Conservation (phyloP, 495 filamentous ascomycete genomes). For the Rusavskia elegans region DNA sequence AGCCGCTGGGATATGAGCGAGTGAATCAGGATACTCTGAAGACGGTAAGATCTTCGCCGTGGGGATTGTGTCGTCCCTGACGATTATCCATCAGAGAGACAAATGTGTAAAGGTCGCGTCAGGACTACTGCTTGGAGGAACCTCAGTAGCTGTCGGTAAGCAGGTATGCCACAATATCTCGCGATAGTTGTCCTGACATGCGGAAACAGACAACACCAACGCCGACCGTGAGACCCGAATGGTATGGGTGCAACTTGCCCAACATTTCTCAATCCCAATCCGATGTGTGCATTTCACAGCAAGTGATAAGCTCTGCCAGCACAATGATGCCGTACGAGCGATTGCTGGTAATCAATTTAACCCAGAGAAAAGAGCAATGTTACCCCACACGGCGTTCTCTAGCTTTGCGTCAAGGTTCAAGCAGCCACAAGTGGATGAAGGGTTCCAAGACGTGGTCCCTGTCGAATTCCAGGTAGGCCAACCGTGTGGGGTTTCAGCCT, state of each 20-base stretch:
- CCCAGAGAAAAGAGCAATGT: constrained; percentile 56
- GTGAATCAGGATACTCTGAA: constrained; percentile 89
- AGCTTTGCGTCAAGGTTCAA: constrained; percentile 53
- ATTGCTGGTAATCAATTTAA: constrained; percentile 44
- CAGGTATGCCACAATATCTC: constrained; percentile 6
- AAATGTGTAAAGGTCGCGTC: constrained; percentile 72
- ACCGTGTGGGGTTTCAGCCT: constrained; percentile 2
- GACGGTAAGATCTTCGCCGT: constrained; percentile 32
- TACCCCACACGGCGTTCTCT: constrained; percentile 69
- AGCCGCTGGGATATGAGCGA: constrained; percentile 67
- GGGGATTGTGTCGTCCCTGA: constrained; percentile 4
- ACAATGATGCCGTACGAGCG: constrained; percentile 77
- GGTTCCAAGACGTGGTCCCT: constrained; percentile 63
- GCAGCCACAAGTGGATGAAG: constrained; percentile 57
- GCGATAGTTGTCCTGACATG: background rate
- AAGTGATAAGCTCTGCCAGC: constrained; percentile 54
- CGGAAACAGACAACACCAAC: constrained; percentile 73
- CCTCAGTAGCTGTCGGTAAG: constrained; percentile 62
- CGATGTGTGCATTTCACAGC: constrained; percentile 79
- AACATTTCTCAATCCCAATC: constrained; percentile 53
- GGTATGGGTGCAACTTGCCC: constrained; percentile 61
- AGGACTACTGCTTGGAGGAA: constrained; percentile 43
- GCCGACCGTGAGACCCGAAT: constrained; percentile 57
- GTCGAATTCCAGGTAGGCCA: constrained; percentile 46
- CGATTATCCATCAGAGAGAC: constrained; percentile 34